phyloP scores from a whole-genome alignment of 352 stramenopile genomes.

The Pythium volutum region DNA sequence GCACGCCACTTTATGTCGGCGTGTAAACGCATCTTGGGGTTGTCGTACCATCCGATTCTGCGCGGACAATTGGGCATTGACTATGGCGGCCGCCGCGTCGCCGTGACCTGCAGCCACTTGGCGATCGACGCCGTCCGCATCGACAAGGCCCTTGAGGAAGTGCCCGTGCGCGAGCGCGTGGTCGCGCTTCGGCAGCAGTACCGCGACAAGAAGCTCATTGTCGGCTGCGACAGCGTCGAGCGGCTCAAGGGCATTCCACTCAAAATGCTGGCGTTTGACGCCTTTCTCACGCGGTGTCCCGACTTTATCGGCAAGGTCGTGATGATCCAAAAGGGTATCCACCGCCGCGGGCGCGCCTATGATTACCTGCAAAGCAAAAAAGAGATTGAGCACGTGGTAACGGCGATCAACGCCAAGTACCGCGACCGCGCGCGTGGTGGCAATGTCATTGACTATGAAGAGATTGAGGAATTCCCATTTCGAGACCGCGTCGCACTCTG shows the following conservation, averaged over 20 bases:
- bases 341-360: constrained; percentile 81
- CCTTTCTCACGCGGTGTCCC: constrained; percentile 87
- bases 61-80: constrained; percentile 92
- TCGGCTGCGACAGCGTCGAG: constrained; percentile 93
- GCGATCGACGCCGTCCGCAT: constrained; percentile 60
- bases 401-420: constrained; percentile 92
- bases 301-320: constrained; percentile 81
- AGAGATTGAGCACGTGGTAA: constrained; percentile 90
- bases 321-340: constrained; percentile 79
- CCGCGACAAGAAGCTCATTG: constrained; percentile 83
- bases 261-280: constrained; percentile 96
- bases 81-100: constrained; percentile 92
- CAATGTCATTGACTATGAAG: constrained; percentile 74
- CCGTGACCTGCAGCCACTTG: constrained; percentile 95
- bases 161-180: constrained; percentile 47
- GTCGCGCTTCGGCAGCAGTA: constrained; percentile 62
- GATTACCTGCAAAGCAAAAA: constrained; percentile 95
- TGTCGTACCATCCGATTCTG: constrained; percentile 92
- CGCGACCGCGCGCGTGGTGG: constrained; percentile 33
- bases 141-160: constrained; percentile 42
- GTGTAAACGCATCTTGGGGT: constrained; percentile 91
- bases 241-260: constrained; percentile 95
- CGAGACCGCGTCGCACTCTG: constrained; percentile 71
- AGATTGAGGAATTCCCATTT: constrained; percentile 66
- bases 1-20: constrained; percentile 90